Conservation (phyloP, 768 basidiomycete genomes). For the Termitomyces sp. region DNA sequence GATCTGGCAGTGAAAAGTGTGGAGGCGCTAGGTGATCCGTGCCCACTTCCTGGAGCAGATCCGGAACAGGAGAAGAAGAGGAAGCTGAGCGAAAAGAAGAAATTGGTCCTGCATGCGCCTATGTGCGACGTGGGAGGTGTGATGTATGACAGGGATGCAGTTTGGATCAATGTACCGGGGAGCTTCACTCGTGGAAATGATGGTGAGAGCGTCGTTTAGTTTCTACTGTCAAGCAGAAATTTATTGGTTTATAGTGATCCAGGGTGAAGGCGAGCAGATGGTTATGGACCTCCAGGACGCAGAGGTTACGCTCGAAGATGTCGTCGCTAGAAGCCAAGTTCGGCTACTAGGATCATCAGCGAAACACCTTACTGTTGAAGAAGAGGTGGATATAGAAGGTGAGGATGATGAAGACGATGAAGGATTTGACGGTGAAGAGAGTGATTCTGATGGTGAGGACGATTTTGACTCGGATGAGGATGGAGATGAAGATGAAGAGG, state of each 20-base stretch:
- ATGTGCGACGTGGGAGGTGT: constrained; percentile 99
- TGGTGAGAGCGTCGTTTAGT: constrained; percentile 39
- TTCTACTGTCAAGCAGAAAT: neutral
- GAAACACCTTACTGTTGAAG: constrained; percentile 52
- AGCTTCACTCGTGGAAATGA: constrained; percentile 80
- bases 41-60: constrained; percentile 87
- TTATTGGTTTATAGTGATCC: constrained; percentile 45
- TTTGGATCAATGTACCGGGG: constrained; percentile 96
- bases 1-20: constrained; percentile 79
- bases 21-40: constrained; percentile 84
- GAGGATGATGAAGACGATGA: constrained; percentile 29
- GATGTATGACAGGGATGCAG: constrained; percentile 96
- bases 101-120: constrained; percentile 88
- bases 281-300: constrained; percentile 95
- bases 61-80: constrained; percentile 92
- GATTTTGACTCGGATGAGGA: constrained; percentile 15
- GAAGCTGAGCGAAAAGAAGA: constrained; percentile 94
- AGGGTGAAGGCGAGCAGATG: constrained; percentile 97
- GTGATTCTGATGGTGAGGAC: constrained; percentile 10
- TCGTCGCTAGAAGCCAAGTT: constrained; percentile 77
- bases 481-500: neutral
- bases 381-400: constrained; percentile 23
- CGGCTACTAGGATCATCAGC: constrained; percentile 81
- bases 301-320: constrained; percentile 75
- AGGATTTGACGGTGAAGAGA: constrained; percentile 11